Base-by-base conservation (phyloP, 2,329 filamentous ascomycete genomes). In the Cladosporium colombiae region DNA sequence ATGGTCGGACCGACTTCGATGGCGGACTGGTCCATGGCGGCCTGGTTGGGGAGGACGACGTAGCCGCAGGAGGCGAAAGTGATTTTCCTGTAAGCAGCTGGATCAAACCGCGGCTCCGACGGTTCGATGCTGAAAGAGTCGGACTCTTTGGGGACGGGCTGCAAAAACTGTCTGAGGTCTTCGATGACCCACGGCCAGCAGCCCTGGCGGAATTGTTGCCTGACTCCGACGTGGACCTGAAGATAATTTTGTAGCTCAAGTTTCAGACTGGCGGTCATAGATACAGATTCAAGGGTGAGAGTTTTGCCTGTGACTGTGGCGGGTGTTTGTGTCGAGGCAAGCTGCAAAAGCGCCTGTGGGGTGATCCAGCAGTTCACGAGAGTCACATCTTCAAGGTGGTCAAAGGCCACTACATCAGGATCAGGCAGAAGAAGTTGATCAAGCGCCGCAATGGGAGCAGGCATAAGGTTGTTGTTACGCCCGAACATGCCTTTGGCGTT, bases 281-380 rank as follows among this genome's bases (percentile, higher is more conserved):
- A 91, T 0, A 91, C 86, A 0, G 87, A 88, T 69, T 90, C 83
- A 2, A 91, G 77, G 10, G 82, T 82, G 18, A 91, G 74, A 91
- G 75, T 2, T 75, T 79, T 49, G 11, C 23, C 27, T 52, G 52
- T 35, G 37, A 50, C 46, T 21, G 37, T 13, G 18, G 33, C 49
- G 16, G 8, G 76, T 73, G 5, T 77, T 72, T 23, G 81, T 79
- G 74, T 88, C 84, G 78, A 77, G 66, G 88, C 77, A 61, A 88
- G 81, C 13, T 81, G 78, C 35, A 83, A 72, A 35, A 91, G 79
- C 1, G 87, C 80, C 49, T 83, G 79, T 0, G 89, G 88, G 2
- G 84, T 84, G 14, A 87, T 79, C 88, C 89, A 91, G 76, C 89
- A 91, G 70, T 91, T 91, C 70, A 86, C 86, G 10, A 91, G 78